Evolutionary conservation across 192 early-diverging fungal species (phyloP), one percentile per base, ranked within the genome.

Genomic region (Martensiomyces pterosporus): DNA sequence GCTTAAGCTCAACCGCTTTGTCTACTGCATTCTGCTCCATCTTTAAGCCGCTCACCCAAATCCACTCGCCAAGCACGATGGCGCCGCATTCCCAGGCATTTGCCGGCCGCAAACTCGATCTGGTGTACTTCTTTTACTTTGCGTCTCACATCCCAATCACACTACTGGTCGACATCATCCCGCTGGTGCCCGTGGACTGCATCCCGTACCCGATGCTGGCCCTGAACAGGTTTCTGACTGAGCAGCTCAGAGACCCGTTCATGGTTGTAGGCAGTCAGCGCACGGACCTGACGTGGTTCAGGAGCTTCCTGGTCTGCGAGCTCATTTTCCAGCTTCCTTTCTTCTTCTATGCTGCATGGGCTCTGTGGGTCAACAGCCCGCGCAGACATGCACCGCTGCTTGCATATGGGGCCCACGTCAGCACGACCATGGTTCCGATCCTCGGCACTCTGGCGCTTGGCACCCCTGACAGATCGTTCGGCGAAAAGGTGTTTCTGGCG

Each of bases 351-450:
- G 78, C 79, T 10, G 71, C 69, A 15, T 66, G 66, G 47, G 77
- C 71, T 3, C 50, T 89, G 36, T 81, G 77, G 60, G 65, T 74
- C 38, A 63, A 35, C 26, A 39, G 29, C 10, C 47, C 55, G 4
- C 22, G 33, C 18, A 45, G 72, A 12, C 63, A 65, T 16, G 44
- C 73, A 50, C 67, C 71, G 52, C 61, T 88, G 32, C 60, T 78
- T 34, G 55, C 83, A 18, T 91, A 91, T 55, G 70, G 81, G 2
- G 68, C 73, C n/a, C 88, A 91, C 57, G 87, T 89, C 18, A 57
- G 72, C 25, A 91, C 88, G 4, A 86, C 87, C 4, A 77, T 87
- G 36, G 34, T 79, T 23, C 79, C 82, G 1, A 64, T 75, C 14
- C 64, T 91, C 14, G 57, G 59, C 18, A 80, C 75, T 23, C 52